Conservation (phyloP, 1,284 basidiomycete species). For the Rhodotorula sp. region DNA sequence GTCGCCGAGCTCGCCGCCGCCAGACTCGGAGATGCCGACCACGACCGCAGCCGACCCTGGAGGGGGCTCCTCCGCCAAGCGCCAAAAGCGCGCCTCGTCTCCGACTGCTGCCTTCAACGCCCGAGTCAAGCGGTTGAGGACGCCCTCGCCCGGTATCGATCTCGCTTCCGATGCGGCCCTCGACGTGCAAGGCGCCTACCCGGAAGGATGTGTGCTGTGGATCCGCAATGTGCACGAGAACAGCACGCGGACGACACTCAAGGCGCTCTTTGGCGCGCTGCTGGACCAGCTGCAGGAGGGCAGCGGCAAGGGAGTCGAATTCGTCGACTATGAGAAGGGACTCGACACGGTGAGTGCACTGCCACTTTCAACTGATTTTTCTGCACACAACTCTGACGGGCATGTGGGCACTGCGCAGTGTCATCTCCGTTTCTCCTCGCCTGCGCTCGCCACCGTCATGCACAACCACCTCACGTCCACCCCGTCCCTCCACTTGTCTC, state of each 20-base stretch:
- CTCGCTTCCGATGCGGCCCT: slow-evolving; percentile 17
- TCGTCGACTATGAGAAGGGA: slow-evolving; percentile 40
- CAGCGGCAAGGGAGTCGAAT: slow-evolving; percentile 39
- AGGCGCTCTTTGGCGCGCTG: slow-evolving; percentile 24
- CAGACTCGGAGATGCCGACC: background rate
- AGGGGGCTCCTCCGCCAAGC: background rate
- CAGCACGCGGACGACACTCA: slow-evolving; percentile 26
- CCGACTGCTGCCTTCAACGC: background rate
- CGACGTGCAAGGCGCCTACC: slow-evolving; percentile 31
- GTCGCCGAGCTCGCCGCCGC: background rate
- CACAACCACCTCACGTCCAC: slow-evolving; percentile 7
- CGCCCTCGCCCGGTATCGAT: slow-evolving; percentile 15
- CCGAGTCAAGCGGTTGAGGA: slow-evolving; percentile 7
- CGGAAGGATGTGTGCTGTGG: slow-evolving; percentile 35
- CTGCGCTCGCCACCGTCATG: slow-evolving; percentile 18
- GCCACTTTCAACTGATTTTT: background rate
- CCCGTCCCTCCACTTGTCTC: slow-evolving; percentile 17
- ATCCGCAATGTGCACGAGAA: slow-evolving; percentile 37
- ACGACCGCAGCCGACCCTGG: background rate
- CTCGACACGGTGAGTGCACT: slow-evolving; percentile 20
- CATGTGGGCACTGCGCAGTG: slow-evolving; percentile 8
- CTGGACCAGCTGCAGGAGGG: slow-evolving; percentile 38
- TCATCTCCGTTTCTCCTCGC: slow-evolving; percentile 30
- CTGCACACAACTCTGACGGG: too few relatives aligned
- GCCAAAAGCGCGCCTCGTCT: slow-evolving; percentile 5